Conservation (phyloP, 345 rosid species). For the Eucalyptus regnans region DNA sequence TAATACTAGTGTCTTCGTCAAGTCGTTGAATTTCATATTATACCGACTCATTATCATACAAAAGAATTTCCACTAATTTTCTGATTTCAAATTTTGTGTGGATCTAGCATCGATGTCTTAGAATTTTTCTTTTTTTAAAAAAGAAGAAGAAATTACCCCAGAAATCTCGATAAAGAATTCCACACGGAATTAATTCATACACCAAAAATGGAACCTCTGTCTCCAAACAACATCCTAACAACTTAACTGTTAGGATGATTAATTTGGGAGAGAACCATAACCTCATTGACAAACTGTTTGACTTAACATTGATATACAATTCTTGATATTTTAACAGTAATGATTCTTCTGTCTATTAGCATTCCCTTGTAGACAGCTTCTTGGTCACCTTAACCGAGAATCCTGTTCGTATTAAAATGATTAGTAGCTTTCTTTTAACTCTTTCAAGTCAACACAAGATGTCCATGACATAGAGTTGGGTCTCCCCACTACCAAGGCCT, state of each 20-base stretch:
- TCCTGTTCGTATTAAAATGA: not conserved
- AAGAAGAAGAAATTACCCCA: too few species aligned
- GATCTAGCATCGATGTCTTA: too few species aligned
- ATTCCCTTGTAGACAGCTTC: not conserved
- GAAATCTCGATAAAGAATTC: not conserved
- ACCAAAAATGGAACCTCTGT: not conserved
- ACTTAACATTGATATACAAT: not conserved
- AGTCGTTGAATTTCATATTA: too few species aligned
- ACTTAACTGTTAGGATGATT: not conserved
- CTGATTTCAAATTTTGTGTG: too few species aligned
- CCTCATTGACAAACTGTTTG: slow-evolving; percentile 1
- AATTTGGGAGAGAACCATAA: not conserved
- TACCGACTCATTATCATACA: too few species aligned
- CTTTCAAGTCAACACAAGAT: not conserved
- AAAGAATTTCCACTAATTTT: too few species aligned
- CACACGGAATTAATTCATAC: not conserved
- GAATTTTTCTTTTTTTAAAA: too few species aligned
- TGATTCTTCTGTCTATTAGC: not conserved
- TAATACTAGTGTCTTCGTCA: too few species aligned
- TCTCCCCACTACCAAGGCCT: too few species aligned
- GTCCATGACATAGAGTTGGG: too few species aligned
- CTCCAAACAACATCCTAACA: not conserved
- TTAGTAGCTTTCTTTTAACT: not conserved
- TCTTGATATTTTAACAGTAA: not conserved
- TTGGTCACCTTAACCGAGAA: not conserved